phyloP scores from a whole-genome alignment of 305 asterid genomes.

The Rubia peregrina region DNA sequence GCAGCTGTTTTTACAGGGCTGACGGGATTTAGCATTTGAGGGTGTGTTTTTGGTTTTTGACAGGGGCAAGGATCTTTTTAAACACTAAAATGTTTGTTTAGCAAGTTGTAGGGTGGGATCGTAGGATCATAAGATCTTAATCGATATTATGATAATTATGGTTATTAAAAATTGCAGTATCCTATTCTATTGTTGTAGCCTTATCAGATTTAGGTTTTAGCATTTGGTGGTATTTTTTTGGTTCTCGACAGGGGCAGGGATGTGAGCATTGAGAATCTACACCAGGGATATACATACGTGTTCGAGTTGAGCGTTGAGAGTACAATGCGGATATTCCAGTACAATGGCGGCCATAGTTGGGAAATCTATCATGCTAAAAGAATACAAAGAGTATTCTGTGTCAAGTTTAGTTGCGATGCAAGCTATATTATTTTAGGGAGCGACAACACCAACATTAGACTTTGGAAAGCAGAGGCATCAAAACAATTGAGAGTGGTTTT shows the following conservation, averaged over 20 bases:
- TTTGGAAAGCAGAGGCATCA: slow-evolving; percentile 97
- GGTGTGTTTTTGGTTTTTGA: too few species aligned
- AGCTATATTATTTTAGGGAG: slow-evolving; percentile 85
- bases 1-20: too few species aligned
- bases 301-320: slow-evolving; percentile 70
- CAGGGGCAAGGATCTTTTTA: too few species aligned
- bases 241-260: slow-evolving; percentile 54
- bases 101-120: too few species aligned
- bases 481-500: slow-evolving; percentile 94
- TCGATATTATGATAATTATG: too few species aligned
- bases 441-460: slow-evolving; percentile 90
- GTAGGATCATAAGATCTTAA: background rate
- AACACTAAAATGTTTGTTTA: too few species aligned
- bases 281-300: slow-evolving; percentile 72
- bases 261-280: slow-evolving; percentile 58
- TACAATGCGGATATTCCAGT: too few species aligned
- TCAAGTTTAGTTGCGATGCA: slow-evolving; percentile 84
- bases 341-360: too few species aligned
- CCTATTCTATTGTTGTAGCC: background rate
- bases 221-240: background rate
- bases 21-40: too few species aligned
- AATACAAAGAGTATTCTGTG: slow-evolving; percentile 99
- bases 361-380: slow-evolving; percentile 92
- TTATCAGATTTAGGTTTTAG: background rate
- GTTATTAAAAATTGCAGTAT: background rate